These are phyloP conservation scores for Agapanthus africanus DNA, from an alignment of 106 monocot species.

Conservation along the genomic window DNA sequence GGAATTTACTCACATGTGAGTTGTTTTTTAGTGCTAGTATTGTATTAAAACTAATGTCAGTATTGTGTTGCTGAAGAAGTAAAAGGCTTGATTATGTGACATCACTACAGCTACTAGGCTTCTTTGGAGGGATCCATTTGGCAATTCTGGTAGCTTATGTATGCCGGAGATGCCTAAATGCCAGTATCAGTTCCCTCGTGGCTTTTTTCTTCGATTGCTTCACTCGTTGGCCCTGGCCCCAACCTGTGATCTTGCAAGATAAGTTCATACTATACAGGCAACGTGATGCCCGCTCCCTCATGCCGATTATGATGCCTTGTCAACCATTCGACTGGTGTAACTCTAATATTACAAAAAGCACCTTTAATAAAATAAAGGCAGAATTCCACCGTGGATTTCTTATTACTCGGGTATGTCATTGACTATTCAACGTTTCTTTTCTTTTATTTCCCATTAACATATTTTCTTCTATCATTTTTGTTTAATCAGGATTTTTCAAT, in stretches of 20 bases:
- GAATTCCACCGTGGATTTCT: conserved; percentile 38
- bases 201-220: conserved; percentile 45
- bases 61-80: background rate
- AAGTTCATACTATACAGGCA: conserved; percentile 10
- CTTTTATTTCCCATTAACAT: too few relatives aligned
- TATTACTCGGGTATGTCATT: conserved; percentile 32
- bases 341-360: conserved; percentile 48
- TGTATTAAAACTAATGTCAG: too few relatives aligned
- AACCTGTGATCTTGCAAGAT: conserved; percentile 35
- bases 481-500: too few relatives aligned
- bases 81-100: background rate
- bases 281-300: conserved; percentile 28
- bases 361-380: conserved; percentile 36
- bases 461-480: too few relatives aligned
- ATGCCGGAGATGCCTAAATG: conserved; percentile 42
- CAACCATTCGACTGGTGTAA: conserved; percentile 37
- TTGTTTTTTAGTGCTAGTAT: background rate
- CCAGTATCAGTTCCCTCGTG: conserved; percentile 30
- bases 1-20: conserved; percentile 59
- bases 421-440: too few relatives aligned
- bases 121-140: conserved; percentile 54
- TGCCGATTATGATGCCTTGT: conserved; percentile 62
- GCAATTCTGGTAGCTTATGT: conserved; percentile 52
- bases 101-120: conserved; percentile 41
- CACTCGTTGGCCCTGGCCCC: conserved; percentile 41